Evolutionary conservation across 768 basidiomycete species (phyloP).

Genomic region (Antrodiella citrinella): DNA sequence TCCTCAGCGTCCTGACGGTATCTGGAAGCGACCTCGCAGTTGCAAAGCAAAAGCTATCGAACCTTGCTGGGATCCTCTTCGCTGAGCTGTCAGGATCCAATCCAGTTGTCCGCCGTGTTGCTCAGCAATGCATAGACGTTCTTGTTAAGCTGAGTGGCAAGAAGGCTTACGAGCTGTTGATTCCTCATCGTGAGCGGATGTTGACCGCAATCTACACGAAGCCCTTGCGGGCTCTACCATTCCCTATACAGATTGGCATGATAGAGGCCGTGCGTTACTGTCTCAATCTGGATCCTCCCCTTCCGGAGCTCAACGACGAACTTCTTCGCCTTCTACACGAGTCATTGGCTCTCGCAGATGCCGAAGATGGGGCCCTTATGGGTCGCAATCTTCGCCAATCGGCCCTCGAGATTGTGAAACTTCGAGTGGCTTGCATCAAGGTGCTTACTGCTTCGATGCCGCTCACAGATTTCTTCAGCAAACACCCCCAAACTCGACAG

Average conservation of each 20-base stretch:
- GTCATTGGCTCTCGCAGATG: conserved; percentile 90
- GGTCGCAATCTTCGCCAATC: conserved; percentile 74
- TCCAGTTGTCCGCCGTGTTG: conserved; percentile 74
- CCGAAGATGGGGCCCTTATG: conserved; percentile 80
- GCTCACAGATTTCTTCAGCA: conserved; percentile 85
- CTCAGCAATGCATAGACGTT: conserved; percentile 72
- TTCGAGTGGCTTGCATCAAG: conserved; percentile 91
- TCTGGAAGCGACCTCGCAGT: conserved; percentile 38
- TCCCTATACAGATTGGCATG: conserved; percentile 94
- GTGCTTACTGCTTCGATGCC: conserved; percentile 92
- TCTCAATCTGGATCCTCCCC: conserved; percentile 79
- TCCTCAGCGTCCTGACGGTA: conserved; percentile 57
- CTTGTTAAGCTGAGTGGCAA: conserved; percentile 68
- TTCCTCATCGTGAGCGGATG: conserved; percentile 81
- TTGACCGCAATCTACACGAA: conserved; percentile 91
- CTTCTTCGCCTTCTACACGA: conserved; percentile 87
- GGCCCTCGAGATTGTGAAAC: conserved; percentile 72
- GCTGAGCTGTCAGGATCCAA: conserved; percentile 86
- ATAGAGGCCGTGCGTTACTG: conserved; percentile 96
- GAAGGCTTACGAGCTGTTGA: conserved; percentile 70
- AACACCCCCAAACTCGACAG: conserved; percentile 77
- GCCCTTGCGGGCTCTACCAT: conserved; percentile 89
- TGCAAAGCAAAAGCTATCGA: conserved; percentile 42
- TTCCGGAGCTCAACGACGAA: conserved; percentile 90
- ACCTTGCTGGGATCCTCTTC: conserved; percentile 76